Percentiles rank a stretch among this genome's conserved stretches.
These are phyloP conservation scores for Exophiala alcalophila DNA, from an alignment of 2,329 filamentous ascomycete genomes.

Conservation along the genomic window DNA sequence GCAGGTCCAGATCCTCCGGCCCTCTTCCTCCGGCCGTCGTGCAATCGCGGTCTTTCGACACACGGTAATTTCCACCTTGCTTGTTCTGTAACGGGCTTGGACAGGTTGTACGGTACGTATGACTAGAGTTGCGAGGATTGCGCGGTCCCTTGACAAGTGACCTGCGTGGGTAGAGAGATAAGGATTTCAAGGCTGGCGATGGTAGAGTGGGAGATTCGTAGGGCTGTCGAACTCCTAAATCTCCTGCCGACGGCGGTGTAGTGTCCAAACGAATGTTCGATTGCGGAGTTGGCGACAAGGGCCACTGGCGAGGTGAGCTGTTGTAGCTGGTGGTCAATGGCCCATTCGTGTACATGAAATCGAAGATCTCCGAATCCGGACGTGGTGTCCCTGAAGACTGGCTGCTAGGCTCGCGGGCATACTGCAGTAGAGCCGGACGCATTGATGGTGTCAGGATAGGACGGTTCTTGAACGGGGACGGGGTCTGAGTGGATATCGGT, in stretches of 20 bases:
- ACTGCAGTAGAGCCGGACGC: slow-evolving; percentile 11
- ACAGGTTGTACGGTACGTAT: slow-evolving; percentile 22
- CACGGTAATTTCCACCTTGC: slow-evolving; percentile 1
- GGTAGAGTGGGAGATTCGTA: slow-evolving; percentile 18
- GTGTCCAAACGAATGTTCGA: background rate
- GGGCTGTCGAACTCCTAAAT: slow-evolving; percentile 2
- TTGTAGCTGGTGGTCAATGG: slow-evolving; percentile 1
- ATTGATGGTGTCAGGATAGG: slow-evolving; percentile 17
- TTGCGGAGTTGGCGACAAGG: slow-evolving; percentile 6
- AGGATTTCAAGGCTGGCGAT: slow-evolving; percentile 18
- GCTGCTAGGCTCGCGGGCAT: slow-evolving; percentile 8
- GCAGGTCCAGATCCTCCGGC: slow-evolving; percentile 37
- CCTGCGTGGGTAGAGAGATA: slow-evolving; percentile 15
- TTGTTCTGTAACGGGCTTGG: slow-evolving; percentile 25
- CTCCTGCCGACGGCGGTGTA: slow-evolving; percentile 12
- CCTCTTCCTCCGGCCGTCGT: slow-evolving; percentile 17
- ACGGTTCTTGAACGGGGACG: slow-evolving; percentile 18
- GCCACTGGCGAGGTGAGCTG: slow-evolving; percentile 12
- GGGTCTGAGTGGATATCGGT: slow-evolving; percentile 7
- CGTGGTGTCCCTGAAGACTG: slow-evolving; percentile 11
- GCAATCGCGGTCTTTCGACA: slow-evolving; percentile 18
- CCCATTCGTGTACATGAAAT: background rate
- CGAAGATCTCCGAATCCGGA: slow-evolving; percentile 21
- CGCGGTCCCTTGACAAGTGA: slow-evolving; percentile 24
- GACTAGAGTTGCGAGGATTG: slow-evolving; percentile 25